phyloP scores from a whole-genome alignment of 495 filamentous ascomycete genomes.

The Penicillium taxi region DNA sequence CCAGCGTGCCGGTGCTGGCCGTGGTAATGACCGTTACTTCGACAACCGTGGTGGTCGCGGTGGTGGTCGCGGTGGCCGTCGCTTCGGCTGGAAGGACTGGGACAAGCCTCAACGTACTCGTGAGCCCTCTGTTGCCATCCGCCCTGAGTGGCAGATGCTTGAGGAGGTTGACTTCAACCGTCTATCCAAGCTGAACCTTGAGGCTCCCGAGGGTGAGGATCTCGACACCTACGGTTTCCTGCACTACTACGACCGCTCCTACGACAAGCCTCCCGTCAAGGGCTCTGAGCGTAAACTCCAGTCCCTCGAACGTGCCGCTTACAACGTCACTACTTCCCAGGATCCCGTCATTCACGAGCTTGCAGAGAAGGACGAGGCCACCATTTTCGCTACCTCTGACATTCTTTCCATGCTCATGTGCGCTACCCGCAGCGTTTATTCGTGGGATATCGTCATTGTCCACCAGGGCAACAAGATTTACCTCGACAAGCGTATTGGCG shows the following conservation, averaged over 20 bases:
- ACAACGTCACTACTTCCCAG: slow-evolving; percentile 93
- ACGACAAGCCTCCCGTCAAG: slow-evolving; percentile 89
- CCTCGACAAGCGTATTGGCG: slow-evolving; percentile 94
- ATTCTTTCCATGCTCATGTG: slow-evolving; percentile 99
- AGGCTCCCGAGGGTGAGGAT: slow-evolving; percentile 89
- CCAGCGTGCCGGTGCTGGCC: slow-evolving; percentile 62
- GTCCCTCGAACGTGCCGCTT: slow-evolving; percentile 83
- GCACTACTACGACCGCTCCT: slow-evolving; percentile 91
- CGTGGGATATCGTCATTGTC: slow-evolving; percentile 92
- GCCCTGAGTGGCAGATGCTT: slow-evolving; percentile 87
- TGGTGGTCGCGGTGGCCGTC: slow-evolving; percentile 53
- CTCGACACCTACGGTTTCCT: slow-evolving; percentile 93
- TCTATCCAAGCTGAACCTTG: slow-evolving; percentile 87
- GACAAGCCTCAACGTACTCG: slow-evolving; percentile 96
- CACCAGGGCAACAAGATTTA: slow-evolving; percentile 91
- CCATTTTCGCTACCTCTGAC: slow-evolving; percentile 93
- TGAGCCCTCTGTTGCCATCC: slow-evolving; percentile 88
- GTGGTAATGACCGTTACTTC: slow-evolving; percentile 52
- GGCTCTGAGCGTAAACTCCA: slow-evolving; percentile 76
- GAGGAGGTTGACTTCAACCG: slow-evolving; percentile 99
- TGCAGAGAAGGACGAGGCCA: slow-evolving; percentile 92
- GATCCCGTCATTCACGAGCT: slow-evolving; percentile 97
- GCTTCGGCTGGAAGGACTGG: slow-evolving; percentile 98
- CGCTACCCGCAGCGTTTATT: slow-evolving; percentile 87
- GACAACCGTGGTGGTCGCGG: slow-evolving; percentile 53